These are phyloP conservation scores for Pleurotus cornucopiae DNA, from an alignment of 768 basidiomycete species.

Conservation along the genomic window DNA sequence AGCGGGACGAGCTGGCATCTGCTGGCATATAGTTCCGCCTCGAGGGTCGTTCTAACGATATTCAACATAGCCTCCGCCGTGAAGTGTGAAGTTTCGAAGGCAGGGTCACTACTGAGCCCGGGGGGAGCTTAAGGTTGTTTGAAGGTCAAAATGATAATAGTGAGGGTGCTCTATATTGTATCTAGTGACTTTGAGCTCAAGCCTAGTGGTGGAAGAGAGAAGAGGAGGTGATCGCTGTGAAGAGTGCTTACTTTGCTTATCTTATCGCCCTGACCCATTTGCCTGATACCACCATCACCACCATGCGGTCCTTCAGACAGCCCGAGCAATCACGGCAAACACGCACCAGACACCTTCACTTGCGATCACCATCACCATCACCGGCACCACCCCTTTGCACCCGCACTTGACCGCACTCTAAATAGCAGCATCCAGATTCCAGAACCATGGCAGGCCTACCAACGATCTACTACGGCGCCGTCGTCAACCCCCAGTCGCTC, in stretches of 20 bases:
- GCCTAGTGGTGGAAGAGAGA: too few relatives aligned
- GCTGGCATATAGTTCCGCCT: too few relatives aligned
- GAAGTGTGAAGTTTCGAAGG: too few relatives aligned
- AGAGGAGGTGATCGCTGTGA: too few relatives aligned
- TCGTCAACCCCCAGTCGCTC: conserved; percentile 41
- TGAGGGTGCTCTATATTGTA: too few relatives aligned
- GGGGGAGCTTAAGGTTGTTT: too few relatives aligned
- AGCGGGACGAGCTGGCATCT: too few relatives aligned
- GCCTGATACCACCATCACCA: neutral
- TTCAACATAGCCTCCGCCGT: too few relatives aligned
- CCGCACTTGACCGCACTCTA: neutral
- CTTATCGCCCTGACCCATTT: neutral
- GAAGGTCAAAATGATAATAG: too few relatives aligned
- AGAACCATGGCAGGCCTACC: conserved; percentile 18
- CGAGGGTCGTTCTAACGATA: too few relatives aligned
- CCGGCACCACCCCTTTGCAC: neutral
- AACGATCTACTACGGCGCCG: conserved; percentile 45
- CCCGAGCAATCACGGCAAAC: conserved; percentile 1
- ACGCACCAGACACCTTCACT: neutral
- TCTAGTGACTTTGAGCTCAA: too few relatives aligned
- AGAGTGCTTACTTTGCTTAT: neutral
- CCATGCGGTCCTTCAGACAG: conserved; percentile 3
- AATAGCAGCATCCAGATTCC: neutral
- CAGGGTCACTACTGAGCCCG: too few relatives aligned
- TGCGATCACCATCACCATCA: neutral